Base-by-base conservation (phyloP, 2,329 filamentous ascomycete species). In the Cladosporium velox region DNA sequence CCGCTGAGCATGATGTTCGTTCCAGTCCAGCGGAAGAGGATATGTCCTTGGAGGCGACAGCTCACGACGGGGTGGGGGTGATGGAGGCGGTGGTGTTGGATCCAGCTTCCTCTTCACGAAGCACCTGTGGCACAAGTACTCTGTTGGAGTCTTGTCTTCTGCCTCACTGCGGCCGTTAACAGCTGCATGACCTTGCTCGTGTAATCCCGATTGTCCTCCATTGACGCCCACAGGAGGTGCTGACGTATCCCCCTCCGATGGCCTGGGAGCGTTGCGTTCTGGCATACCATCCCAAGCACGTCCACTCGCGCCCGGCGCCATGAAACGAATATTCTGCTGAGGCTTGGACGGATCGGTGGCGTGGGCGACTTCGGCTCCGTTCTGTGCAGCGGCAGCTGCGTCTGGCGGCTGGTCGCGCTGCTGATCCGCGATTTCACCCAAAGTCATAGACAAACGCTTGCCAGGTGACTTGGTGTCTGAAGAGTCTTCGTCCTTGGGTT, bases 121-220 rank as follows among this genome's bases (percentile, higher is more conserved):
- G 67, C 82, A 84, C 67, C 82, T 83, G 70, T 83, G 80, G 67
- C 82, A 84, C n/a, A 82, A 68, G 60, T 78, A 82, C 6, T 71
- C 72, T 38, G 68, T 67, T 26, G 66, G 69, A 41, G 14, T 59
- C 55, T 66, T 67, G 38, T 60, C 55, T 49, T 65, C 68, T 7
- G 58, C 52, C 32, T 66, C 67, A 26, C 64, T 35, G 18, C 26
- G 18, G 15, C 35, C 61, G 26, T 38, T 55, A 4, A 26, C 35
- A 34, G 28, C 44, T 28, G 28, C 24, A 6, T 30, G 61, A 10
- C 15, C 61, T 30, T 55, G 26, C 26, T 55, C 35, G 21, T 14
- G 24, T 8, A 34, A 11, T 14, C 34, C 49, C 8, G 49, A 14
- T 28, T 41, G 61, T 24, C 26, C 18, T 32, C 61, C 61, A 10